Base-by-base conservation (phyloP, 345 rosid genomes). In the Psidium friedrichsthalianum region DNA sequence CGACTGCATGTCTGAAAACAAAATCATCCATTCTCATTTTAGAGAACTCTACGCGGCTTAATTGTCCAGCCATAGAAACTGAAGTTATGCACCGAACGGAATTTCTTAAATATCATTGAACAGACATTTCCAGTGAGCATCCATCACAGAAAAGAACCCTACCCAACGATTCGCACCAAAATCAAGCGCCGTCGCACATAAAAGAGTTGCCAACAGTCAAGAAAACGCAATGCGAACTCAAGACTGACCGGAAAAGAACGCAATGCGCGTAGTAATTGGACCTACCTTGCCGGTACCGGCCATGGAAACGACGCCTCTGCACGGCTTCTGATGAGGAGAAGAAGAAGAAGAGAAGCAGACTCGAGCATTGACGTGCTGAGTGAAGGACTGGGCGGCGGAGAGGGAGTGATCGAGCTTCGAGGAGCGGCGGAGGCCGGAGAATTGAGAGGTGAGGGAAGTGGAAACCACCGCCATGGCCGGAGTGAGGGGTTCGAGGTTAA, bases 201-300 rank as follows among this genome's bases (percentile, higher is more conserved):
- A 69, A 24, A 18, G 78, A 32, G 18, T 69, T 20, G 8, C 47
- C 47, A 29, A 44, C 78, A 69, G n/a, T n/a, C n/a, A n/a, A n/a
- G n/a, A 16, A 36, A 58, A 42, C 9, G 49, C 13, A 53, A 32
- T 54, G 84, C 27, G 40, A 69, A 69, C 2, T 9, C 58, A 40
- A 82, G 83, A 15, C 27, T 6, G 25, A 15, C 47, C n/a, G 56
- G 61, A n/a, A 54, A 11, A 27, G 84, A 82, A 47, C 2, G 81
- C 81, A 51, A 83, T 82, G 87, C n/a, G 69, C 59, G 84, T 11
- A 52, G 61, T 5, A 5, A 44, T 18, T 32, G 74, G 85, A 86
- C 51, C 56, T 85, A 95, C 99, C 95, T 93, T 96, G 90, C 98
- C 98, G 83, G 96, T 91, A 88, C 98, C 95, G 54, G 99, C 98